These are phyloP conservation scores for Polyplosphaeria fusca DNA, from an alignment of 495 filamentous ascomycete species.

Conservation along the genomic window DNA sequence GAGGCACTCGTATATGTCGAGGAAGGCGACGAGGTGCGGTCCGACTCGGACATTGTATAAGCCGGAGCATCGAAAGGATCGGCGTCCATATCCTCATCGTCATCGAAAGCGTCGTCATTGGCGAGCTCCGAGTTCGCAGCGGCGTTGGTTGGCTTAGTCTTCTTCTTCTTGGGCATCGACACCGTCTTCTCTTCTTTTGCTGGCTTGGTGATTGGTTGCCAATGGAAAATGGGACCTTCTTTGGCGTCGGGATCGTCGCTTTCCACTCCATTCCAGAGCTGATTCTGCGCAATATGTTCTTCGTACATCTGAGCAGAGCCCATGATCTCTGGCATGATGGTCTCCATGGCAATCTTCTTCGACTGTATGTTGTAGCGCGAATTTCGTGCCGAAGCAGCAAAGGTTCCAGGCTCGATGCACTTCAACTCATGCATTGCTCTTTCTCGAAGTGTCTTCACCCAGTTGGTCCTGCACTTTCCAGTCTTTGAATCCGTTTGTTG, in stretches of 20 bases:
- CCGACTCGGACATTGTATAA: too few species aligned
- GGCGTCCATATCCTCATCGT: too few species aligned
- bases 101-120: too few species aligned
- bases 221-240: background rate
- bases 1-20: too few species aligned
- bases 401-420: background rate
- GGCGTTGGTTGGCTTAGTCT: too few species aligned
- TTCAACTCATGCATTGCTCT: background rate
- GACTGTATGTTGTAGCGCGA: background rate
- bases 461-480: background rate
- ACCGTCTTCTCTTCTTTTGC: too few species aligned
- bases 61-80: too few species aligned
- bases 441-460: background rate
- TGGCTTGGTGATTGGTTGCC: background rate
- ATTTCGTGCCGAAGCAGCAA: background rate
- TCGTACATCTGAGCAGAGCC: conserved; percentile 3
- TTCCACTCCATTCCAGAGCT: background rate
- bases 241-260: background rate
- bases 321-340: conserved; percentile 2
- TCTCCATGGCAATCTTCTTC: background rate
- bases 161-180: too few species aligned
- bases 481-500: background rate
- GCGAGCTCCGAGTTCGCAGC: too few species aligned
- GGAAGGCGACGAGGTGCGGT: too few species aligned
- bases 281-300: conserved; percentile 14